A percentile compares a stretch with the other conserved stretches of the same genome.
Conservation (phyloP, 768 basidiomycete genomes). For the Pleurotus pulmonarius region DNA sequence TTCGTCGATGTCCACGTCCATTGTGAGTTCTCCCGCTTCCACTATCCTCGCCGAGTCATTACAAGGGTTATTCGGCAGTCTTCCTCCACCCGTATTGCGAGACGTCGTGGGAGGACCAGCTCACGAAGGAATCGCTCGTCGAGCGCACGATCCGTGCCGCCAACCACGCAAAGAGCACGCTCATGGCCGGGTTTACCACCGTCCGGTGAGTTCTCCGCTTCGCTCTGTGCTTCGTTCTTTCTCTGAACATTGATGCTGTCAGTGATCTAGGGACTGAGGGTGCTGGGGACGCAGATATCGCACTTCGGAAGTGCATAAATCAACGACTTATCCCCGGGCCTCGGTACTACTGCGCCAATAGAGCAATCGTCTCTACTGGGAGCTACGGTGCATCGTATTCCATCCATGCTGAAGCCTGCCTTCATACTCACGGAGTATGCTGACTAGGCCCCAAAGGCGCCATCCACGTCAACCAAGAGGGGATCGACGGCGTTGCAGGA, state of each 20-base stretch:
- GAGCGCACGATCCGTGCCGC: slow-evolving; percentile 63
- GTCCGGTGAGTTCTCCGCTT: slow-evolving; percentile 39
- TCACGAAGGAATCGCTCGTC: slow-evolving; percentile 51
- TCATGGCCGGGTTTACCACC: slow-evolving; percentile 61
- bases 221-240: background rate
- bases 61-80: slow-evolving; percentile 27
- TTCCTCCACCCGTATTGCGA: slow-evolving; percentile 62
- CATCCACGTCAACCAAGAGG: slow-evolving; percentile 41
- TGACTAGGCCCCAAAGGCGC: slow-evolving; percentile 49
- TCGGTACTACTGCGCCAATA: slow-evolving; percentile 55
- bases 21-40: slow-evolving; percentile 27
- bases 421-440: background rate
- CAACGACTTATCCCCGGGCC: slow-evolving; percentile 56
- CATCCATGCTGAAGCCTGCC: slow-evolving; percentile 8
- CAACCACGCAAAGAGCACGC: slow-evolving; percentile 51
- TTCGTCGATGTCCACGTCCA: slow-evolving; percentile 59
- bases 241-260: background rate
- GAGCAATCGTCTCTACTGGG: slow-evolving; percentile 59
- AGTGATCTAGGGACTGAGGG: slow-evolving; percentile 72
- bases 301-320: slow-evolving; percentile 50
- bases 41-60: background rate
- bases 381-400: slow-evolving; percentile 42
- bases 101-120: slow-evolving; percentile 58
- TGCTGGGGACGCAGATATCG: slow-evolving; percentile 57
- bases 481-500: slow-evolving; percentile 53